phyloP scores from a whole-genome alignment of 352 stramenopile species.

The Phytophthora constricta region DNA sequence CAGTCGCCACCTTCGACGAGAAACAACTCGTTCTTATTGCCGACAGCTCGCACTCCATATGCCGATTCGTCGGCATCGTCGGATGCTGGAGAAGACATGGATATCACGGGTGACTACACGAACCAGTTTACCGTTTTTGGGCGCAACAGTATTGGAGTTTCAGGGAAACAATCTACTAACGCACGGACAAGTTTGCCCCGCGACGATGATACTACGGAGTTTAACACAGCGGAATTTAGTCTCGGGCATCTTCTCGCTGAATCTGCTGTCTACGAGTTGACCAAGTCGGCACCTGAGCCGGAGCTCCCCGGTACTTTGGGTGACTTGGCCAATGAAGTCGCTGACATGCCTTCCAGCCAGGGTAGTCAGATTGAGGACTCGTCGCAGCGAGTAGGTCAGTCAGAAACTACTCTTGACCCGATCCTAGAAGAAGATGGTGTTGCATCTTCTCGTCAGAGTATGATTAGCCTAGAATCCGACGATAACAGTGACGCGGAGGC shows the following conservation, averaged over 20 bases:
- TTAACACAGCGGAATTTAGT: slow-evolving; percentile 75
- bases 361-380: slow-evolving; percentile 9
- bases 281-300: slow-evolving; percentile 29
- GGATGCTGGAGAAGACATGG: slow-evolving; percentile 85
- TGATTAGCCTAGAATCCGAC: slow-evolving; percentile 77
- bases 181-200: slow-evolving; percentile 13
- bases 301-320: slow-evolving; percentile 30
- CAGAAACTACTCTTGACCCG: slow-evolving; percentile 58
- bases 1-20: slow-evolving; percentile 17
- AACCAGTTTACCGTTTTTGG: slow-evolving; percentile 42
- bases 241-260: slow-evolving; percentile 67
- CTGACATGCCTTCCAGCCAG: slow-evolving; percentile 22
- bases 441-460: slow-evolving; percentile 62
- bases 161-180: slow-evolving; percentile 6
- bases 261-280: slow-evolving; percentile 51
- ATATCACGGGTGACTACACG: slow-evolving; percentile 85
- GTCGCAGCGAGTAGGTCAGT: slow-evolving; percentile 31
- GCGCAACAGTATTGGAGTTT: slow-evolving; percentile 9
- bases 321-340: slow-evolving; percentile 39
- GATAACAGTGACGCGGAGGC: slow-evolving; percentile 65
- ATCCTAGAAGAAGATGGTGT: slow-evolving; percentile 70
- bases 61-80: slow-evolving; percentile 83
- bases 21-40: slow-evolving; percentile 53
- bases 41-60: slow-evolving; percentile 53
- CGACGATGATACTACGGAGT: slow-evolving; percentile 67